These are phyloP conservation scores for Dalbergia cochinchinensis DNA, from an alignment of 306 rosid genomes.

Conservation along the genomic window DNA sequence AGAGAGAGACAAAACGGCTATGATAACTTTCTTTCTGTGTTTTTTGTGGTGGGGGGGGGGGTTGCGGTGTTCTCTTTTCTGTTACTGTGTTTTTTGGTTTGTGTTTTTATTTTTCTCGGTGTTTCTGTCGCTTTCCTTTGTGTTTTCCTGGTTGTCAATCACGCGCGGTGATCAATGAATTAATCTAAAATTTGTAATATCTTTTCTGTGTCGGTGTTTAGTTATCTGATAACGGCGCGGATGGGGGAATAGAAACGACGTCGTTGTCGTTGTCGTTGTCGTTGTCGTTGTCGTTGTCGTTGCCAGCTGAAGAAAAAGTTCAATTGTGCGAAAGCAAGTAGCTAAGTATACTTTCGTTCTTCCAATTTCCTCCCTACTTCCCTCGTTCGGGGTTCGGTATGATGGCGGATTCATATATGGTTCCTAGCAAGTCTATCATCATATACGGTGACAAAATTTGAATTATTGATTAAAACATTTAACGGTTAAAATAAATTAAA, in stretches of 20 bases:
- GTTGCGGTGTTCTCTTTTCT: not conserved
- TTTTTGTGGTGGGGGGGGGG: too few species aligned
- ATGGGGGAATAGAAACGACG: constrained; percentile 21
- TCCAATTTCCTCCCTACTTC: too few species aligned
- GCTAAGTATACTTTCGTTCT: too few species aligned
- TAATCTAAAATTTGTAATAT: not conserved
- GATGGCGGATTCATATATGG: too few species aligned
- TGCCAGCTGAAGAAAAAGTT: not conserved
- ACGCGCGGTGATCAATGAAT: not conserved
- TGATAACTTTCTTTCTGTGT: not conserved
- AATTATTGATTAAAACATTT: too few species aligned
- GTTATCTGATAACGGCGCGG: constrained; percentile 40
- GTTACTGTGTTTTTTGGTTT: not conserved
- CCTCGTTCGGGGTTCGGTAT: too few species aligned
- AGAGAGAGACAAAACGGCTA: not conserved
- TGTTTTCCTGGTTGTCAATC: not conserved
- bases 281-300: too few species aligned
- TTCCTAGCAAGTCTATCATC: too few species aligned
- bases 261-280: constrained; percentile 35
- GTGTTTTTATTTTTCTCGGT: not conserved
- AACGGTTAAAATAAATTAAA: too few species aligned
- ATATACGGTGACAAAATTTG: too few species aligned
- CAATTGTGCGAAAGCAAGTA: too few species aligned
- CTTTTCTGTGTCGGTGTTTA: not conserved
- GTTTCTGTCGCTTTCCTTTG: constrained; percentile 34